Percentiles rank a stretch among this genome's conserved stretches.
Evolutionary conservation across 306 rosid genomes (phyloP).

Genomic region (Rosa rugosa): DNA sequence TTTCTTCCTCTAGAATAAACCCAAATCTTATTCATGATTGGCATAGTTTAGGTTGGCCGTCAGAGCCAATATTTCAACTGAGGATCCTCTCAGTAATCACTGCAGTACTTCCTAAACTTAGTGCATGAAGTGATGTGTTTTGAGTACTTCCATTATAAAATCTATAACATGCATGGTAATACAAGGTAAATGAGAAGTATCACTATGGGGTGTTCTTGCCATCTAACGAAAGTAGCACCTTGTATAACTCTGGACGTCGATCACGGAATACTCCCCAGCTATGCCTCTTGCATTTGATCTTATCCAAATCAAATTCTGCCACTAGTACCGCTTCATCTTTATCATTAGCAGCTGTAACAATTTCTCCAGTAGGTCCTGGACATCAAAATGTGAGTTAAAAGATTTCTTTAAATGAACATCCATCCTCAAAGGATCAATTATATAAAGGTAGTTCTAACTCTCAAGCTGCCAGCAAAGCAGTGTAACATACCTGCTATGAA

Average conservation of each 20-base stretch:
- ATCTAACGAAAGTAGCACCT: constrained; percentile 76
- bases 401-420: not conserved
- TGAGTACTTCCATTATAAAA: constrained; percentile 1
- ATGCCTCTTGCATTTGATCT: constrained; percentile 73
- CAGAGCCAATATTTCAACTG: not conserved
- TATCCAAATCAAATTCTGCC: constrained; percentile 72
- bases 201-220: constrained; percentile 35
- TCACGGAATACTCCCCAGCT: constrained; percentile 93
- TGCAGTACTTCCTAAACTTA: constrained; percentile 8
- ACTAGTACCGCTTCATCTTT: constrained; percentile 76
- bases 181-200: not conserved
- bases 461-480: not conserved
- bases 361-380: constrained; percentile 92
- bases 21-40: not conserved
- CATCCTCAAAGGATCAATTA: not conserved
- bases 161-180: constrained; percentile 9
- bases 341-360: constrained; percentile 72
- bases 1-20: not conserved
- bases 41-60: not conserved
- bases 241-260: constrained; percentile 86
- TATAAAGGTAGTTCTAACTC: constrained; percentile 2
- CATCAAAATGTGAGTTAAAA: constrained; percentile 14
- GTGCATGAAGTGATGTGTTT: constrained; percentile 21
- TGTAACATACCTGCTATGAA: constrained; percentile 76
- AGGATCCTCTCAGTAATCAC: not conserved